These are phyloP conservation scores for Eucalyptus caleyi DNA, from an alignment of 345 rosid genomes.

Conservation along the genomic window DNA sequence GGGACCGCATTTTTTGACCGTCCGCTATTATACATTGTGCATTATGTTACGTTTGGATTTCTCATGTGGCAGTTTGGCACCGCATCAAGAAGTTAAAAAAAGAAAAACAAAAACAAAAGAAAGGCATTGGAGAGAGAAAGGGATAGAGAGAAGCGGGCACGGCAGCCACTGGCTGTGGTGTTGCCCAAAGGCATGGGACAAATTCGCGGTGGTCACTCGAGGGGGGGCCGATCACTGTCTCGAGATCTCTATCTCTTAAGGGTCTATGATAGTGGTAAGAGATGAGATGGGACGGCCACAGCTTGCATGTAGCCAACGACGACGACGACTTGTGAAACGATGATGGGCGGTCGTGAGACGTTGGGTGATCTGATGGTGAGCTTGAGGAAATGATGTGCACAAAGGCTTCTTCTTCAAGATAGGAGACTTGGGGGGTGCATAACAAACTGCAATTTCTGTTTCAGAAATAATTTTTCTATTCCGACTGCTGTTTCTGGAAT, in stretches of 20 bases:
- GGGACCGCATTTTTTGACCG: background rate
- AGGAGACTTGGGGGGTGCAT: background rate
- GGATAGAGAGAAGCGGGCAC: background rate
- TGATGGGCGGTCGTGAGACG: background rate
- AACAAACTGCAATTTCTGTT: too few relatives aligned
- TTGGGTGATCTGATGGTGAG: background rate
- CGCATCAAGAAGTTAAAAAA: background rate
- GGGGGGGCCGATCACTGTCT: background rate
- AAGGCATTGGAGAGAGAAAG: background rate
- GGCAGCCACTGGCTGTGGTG: background rate
- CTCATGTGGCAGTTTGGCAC: background rate
- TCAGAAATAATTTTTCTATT: rapidly evolving
- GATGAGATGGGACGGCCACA: background rate
- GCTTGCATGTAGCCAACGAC: background rate
- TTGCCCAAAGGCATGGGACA: background rate
- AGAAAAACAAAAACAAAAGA: background rate
- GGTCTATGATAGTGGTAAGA: background rate
- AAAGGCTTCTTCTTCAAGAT: background rate
- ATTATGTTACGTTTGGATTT: background rate
- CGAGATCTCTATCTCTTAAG: background rate
- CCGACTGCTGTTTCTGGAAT: too few relatives aligned
- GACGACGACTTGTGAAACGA: background rate
- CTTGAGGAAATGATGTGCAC: background rate
- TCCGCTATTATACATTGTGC: rapidly evolving
- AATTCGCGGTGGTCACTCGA: background rate